Base-by-base conservation (phyloP, 495 filamentous ascomycete species). In the Schizothecium vesticola region DNA sequence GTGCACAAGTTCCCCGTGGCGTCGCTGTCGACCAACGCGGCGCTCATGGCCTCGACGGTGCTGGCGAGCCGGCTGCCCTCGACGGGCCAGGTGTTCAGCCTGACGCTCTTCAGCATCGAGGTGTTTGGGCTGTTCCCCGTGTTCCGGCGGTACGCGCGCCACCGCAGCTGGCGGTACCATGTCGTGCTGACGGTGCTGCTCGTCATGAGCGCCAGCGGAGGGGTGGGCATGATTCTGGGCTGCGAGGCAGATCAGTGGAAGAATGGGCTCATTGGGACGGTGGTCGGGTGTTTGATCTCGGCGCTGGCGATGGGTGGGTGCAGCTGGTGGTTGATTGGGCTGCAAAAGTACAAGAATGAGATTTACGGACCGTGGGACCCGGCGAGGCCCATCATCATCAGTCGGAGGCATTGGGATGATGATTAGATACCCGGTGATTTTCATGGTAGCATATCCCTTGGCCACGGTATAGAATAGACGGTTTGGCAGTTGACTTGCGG, bases 281-380 rank as follows among this genome's bases (percentile, higher is more conserved):
- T 97, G 6, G 91, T 94, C 6, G 85, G 86, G 24, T 77, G 91
- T 59, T 73, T 90, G 36, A 91, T 89, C 3, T 86, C 87, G 3
- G 74, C 79, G 1, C 71, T 96, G 31, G 89, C 87, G 2, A 96
- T 97, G 92, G 95, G 94, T 3, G 90, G 92, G 56, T 97, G 94
- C 75, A 94, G 91, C 72, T 97, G 93, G 94, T 98, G 96, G 96
- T 80, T 99, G 67, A 98, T 99, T 75, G 91, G 92, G 59, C 79
- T 99, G 77, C 95, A 99, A 80, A 94, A 94, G 81, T 99, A 97
- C 79, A 99, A 99, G 85, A 98, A 98, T 79, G 95, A 97, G 77
- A 97, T 99, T 66, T 92, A 92, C 74, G 95, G 95, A 31, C 95
- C 95, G 3, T 99, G 95, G 95, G 95, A 99, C 83, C 93, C 96